Conservation (phyloP, 768 basidiomycete genomes). For the Kwoniella europaea region DNA sequence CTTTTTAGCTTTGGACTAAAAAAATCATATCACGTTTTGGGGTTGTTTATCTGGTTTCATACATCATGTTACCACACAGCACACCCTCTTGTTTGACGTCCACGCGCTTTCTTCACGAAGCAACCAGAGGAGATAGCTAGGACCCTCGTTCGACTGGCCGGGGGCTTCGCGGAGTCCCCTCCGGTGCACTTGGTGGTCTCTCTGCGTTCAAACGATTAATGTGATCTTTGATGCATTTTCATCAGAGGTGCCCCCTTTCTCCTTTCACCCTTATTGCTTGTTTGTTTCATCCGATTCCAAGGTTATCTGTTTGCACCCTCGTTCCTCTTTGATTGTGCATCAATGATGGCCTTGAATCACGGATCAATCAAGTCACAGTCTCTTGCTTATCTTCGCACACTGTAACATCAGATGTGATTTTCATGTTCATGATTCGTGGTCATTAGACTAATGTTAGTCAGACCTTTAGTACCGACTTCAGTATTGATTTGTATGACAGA, state of each 20-base stretch:
- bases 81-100: no score
- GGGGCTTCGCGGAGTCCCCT: background rate
- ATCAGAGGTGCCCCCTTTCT: background rate
- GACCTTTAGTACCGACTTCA: background rate
- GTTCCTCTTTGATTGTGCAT: background rate
- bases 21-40: background rate
- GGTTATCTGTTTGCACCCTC: background rate
- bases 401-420: no score
- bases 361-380: background rate
- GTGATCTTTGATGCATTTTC: background rate
- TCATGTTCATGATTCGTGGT: no score
- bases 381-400: no score
- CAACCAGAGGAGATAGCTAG: background rate
- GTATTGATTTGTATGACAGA: background rate
- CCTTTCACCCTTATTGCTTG: background rate
- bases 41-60: background rate
- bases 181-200: background rate
- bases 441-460: background rate
- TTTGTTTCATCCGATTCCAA: background rate
- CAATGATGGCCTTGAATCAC: no score
- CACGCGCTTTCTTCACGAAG: no score
- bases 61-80: no score
- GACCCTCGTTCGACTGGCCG: background rate
- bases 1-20: no score
- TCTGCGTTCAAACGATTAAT: background rate